phyloP scores from a whole-genome alignment of 2,329 filamentous ascomycete species.

The Venturia aucupariae region DNA sequence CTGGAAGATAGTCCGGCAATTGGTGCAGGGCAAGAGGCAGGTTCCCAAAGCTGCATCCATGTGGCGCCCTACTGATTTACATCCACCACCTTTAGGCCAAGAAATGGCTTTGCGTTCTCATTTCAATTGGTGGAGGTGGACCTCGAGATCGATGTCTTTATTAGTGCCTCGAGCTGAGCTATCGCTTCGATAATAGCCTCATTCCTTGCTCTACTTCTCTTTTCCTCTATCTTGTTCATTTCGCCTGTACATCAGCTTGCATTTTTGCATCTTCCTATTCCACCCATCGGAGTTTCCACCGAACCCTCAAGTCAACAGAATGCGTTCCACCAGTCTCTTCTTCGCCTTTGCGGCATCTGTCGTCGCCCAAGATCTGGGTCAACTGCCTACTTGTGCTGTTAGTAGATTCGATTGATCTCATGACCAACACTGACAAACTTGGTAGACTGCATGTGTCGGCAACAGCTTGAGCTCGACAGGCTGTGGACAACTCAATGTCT shows the following conservation, averaged over 20 bases:
- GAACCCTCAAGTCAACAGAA: conserved; percentile 11
- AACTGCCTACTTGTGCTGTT: conserved; percentile 24
- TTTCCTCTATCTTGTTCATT: background rate
- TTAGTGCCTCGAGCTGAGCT: background rate
- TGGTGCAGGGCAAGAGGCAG: background rate
- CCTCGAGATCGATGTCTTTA: background rate
- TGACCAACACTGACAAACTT: background rate
- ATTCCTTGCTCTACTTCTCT: background rate
- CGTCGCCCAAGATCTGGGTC: conserved; percentile 20
- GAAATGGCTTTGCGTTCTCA: background rate
- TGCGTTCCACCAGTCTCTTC: conserved; percentile 21
- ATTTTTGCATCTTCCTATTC: background rate
- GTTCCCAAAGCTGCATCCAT: background rate
- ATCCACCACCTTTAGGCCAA: background rate
- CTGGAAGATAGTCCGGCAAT: background rate
- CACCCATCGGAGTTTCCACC: background rate
- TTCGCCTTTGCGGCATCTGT: conserved; percentile 19
- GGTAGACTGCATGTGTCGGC: conserved; percentile 26
- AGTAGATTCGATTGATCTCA: conserved; percentile 6
- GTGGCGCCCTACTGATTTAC: background rate
- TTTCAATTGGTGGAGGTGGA: conserved; percentile 5
- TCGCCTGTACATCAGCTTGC: background rate
- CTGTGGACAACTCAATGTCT: conserved; percentile 30
- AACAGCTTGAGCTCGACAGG: conserved; percentile 24
- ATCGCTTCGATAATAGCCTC: background rate